A percentile compares a stretch with the other conserved stretches of the same genome.
Conservation (phyloP, 805 yeast species). For the Starmerella ratchasimensis region DNA sequence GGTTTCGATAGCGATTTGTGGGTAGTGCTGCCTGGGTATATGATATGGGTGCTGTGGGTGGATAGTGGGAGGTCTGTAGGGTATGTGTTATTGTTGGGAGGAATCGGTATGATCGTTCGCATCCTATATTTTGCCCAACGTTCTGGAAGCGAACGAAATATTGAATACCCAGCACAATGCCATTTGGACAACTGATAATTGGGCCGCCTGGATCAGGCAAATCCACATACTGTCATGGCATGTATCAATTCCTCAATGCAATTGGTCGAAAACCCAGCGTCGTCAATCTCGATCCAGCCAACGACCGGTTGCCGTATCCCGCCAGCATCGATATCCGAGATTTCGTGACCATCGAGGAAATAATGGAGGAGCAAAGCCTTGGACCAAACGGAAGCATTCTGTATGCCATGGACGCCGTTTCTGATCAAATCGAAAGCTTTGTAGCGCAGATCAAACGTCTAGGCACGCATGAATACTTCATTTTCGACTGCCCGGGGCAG, state of each 20-base stretch:
- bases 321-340: slow-evolving; percentile 69
- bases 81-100: no score
- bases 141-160: neutral
- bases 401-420: slow-evolving; percentile 61
- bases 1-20: neutral
- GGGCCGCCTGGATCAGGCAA: slow-evolving; percentile 99
- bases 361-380: slow-evolving; percentile 54
- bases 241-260: slow-evolving; percentile 82
- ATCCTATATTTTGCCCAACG: no score
- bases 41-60: neutral
- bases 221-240: slow-evolving; percentile 84
- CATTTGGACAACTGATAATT: slow-evolving; percentile 74
- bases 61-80: neutral
- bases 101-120: no score
- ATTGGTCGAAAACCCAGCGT: slow-evolving; percentile 83
- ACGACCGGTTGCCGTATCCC: slow-evolving; percentile 55
- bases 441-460: slow-evolving; percentile 43
- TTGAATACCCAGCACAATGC: slow-evolving; percentile 10
- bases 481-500: slow-evolving; percentile 84
- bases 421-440: slow-evolving; percentile 46
- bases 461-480: slow-evolving; percentile 46
- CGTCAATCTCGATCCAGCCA: slow-evolving; percentile 86
- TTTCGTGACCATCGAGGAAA: slow-evolving; percentile 58
- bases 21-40: no score
- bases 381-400: slow-evolving; percentile 90